Evolutionary conservation across 495 filamentous ascomycete genomes (phyloP), one percentile per base, ranked within the genome.

Genomic region (Alectoria sarmentosa): DNA sequence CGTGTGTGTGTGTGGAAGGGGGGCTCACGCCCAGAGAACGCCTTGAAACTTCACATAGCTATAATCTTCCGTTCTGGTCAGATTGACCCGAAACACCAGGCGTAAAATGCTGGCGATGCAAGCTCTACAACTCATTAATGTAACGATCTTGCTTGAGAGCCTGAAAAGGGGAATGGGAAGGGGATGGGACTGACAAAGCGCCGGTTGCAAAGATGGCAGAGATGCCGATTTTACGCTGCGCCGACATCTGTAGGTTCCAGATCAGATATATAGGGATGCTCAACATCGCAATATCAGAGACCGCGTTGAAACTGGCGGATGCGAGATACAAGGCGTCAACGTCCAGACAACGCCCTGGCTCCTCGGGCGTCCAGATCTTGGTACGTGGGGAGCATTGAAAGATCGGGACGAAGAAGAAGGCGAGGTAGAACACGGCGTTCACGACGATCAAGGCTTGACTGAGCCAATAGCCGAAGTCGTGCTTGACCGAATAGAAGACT

Each of bases 181-280:
- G n/a, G n/a, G n/a, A n/a, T n/a, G n/a, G n/a, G 28, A 66, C 67
- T 39, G 26, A 69, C 67, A 70, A 23, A 1, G 32, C 57, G 26
- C 67, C 67, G 13, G 58, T 55, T 19, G 34, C 56, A 15, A 71
- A 67, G 26, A 65, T 61, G 17, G 46, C 61, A 3, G 61, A 62
- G 23, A 67, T 49, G 11, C 46, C 62, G 1, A 67, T n/a, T 39
- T 67, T 69, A 17, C 60, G 69, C 37, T 44, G 41, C 28, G 30
- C n/a, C 11, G 67, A 61, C 57, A 71, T 67, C 26, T 69, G 64
- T 52, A 71, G 55, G 23, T 62, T 49, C 64, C 67, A 69, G 39
- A 71, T 69, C 28, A 44, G 23, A 56, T 32, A 67, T 5, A 67
- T 23, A 8, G 69, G 69, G 5, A 71, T 30, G 17, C 58, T 55